Conservation (phyloP, 768 basidiomycete genomes). For the Russula virescens region DNA sequence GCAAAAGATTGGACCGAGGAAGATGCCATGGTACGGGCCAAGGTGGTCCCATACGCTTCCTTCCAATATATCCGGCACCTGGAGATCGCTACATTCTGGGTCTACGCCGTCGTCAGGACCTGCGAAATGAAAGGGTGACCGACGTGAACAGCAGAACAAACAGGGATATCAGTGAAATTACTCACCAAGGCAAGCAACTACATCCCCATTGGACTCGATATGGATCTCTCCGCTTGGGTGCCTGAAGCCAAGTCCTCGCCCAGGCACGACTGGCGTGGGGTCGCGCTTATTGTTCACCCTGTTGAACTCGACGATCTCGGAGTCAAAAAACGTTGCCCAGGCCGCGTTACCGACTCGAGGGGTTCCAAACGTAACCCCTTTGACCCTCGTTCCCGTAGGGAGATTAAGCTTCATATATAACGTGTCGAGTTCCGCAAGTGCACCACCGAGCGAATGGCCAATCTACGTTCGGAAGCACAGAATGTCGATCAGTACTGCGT, state of each 20-base stretch:
- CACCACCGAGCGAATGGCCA: slow-evolving; percentile 17
- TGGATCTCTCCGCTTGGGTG: slow-evolving; percentile 18
- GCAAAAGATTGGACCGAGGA: slow-evolving; percentile 46
- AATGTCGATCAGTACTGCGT: background rate
- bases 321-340: slow-evolving; percentile 14
- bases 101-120: slow-evolving; percentile 50
- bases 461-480: background rate
- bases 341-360: slow-evolving; percentile 18
- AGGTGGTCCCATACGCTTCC: slow-evolving; percentile 46
- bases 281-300: slow-evolving; percentile 21
- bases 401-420: slow-evolving; percentile 22
- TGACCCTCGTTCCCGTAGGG: slow-evolving; percentile 8
- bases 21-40: slow-evolving; percentile 52
- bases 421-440: slow-evolving; percentile 18
- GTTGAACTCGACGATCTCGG: slow-evolving; percentile 10
- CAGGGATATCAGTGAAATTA: too few relatives aligned
- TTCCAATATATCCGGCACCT: slow-evolving; percentile 45
- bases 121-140: background rate
- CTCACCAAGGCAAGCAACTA: slow-evolving; percentile 5
- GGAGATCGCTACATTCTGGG: slow-evolving; percentile 46
- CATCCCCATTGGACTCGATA: slow-evolving; percentile 8
- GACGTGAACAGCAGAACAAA: too few relatives aligned
- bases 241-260: slow-evolving; percentile 9
- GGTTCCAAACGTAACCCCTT: slow-evolving; percentile 21
- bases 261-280: slow-evolving; percentile 15